phyloP scores from a whole-genome alignment of 495 filamentous ascomycete species.

The Aspergillus saccharolyticus region DNA sequence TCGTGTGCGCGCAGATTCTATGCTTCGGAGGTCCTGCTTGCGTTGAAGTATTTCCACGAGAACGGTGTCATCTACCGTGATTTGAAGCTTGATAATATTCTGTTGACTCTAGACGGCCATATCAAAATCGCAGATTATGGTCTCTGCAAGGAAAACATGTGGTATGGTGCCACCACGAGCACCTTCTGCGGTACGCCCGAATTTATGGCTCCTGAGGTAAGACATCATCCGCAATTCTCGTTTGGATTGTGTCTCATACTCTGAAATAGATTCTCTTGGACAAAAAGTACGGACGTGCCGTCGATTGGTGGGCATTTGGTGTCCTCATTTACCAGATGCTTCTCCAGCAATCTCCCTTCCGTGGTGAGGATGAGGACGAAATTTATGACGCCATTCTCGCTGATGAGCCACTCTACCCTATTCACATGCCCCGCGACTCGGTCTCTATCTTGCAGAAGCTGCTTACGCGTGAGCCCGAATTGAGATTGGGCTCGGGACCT shows the following conservation, averaged over 20 bases:
- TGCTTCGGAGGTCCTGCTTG: constrained; percentile 93
- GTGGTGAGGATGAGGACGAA: constrained; percentile 98
- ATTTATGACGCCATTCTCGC: constrained; percentile 99
- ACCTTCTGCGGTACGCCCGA: constrained; percentile 99
- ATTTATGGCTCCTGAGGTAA: constrained; percentile 98
- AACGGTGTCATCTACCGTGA: constrained; percentile 99
- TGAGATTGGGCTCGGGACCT: constrained; percentile 86
- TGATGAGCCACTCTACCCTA: constrained; percentile 95
- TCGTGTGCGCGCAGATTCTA: constrained; percentile 69
- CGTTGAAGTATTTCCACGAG: constrained; percentile 98
- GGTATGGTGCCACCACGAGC: constrained; percentile 93
- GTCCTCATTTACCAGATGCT: constrained; percentile 99
- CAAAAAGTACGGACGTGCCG: constrained; percentile 97
- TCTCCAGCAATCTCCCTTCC: constrained; percentile 96
- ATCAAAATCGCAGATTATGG: constrained; percentile 99
- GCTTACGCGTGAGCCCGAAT: constrained; percentile 88
- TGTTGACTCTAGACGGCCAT: constrained; percentile 92
- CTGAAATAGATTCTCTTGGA: constrained; percentile 81
- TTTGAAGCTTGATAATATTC: constrained; percentile 98
- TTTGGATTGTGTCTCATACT: constrained; percentile 12
- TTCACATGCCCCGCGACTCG: constrained; percentile 97
- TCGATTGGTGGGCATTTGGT: constrained; percentile 99
- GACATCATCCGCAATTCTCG: constrained; percentile 9
- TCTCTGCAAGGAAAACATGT: constrained; percentile 99
- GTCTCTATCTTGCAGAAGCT: constrained; percentile 98